Evolutionary conservation across 768 basidiomycete genomes (phyloP).

Genomic region (Kondoa subrosea): DNA sequence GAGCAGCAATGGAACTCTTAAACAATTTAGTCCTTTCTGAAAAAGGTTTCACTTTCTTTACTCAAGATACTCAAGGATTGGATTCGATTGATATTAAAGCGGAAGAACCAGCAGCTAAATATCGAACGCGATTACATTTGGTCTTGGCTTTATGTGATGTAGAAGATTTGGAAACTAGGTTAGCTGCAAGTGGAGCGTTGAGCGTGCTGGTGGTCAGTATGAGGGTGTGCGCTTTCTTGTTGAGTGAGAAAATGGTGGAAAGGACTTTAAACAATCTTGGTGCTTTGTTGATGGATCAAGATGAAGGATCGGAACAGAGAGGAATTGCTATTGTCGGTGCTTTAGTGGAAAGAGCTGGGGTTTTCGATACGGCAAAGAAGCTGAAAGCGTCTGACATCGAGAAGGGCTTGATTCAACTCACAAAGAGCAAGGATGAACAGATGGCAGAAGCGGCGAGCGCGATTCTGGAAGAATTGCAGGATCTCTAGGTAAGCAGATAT

Average conservation of each 20-base stretch:
- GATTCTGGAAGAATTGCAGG: neutral
- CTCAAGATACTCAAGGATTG: neutral
- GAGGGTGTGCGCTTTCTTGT: neutral
- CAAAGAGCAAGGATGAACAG: constrained; percentile 17
- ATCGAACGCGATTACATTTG: neutral
- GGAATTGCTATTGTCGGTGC: neutral
- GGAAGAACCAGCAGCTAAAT: too few species aligned
- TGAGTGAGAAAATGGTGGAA: neutral
- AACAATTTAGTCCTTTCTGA: constrained; percentile 80
- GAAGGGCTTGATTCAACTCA: constrained; percentile 21
- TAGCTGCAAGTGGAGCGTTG: neutral
- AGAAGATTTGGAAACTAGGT: constrained; percentile 9
- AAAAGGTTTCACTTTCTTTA: constrained; percentile 44
- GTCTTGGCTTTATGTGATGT: constrained; percentile 3
- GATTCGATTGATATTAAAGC: neutral
- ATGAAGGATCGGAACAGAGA: neutral
- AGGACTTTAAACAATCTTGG: neutral
- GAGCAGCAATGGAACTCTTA: constrained; percentile 75
- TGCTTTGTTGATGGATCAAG: neutral
- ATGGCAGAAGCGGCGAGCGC: neutral
- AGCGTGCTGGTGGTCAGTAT: neutral
- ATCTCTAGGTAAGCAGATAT: constrained; percentile 4
- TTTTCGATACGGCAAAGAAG: neutral
- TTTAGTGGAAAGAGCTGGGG: neutral
- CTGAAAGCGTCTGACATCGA: neutral